These are phyloP conservation scores for Prinsepia uniflora DNA, from an alignment of 306 rosid genomes.

Conservation along the genomic window DNA sequence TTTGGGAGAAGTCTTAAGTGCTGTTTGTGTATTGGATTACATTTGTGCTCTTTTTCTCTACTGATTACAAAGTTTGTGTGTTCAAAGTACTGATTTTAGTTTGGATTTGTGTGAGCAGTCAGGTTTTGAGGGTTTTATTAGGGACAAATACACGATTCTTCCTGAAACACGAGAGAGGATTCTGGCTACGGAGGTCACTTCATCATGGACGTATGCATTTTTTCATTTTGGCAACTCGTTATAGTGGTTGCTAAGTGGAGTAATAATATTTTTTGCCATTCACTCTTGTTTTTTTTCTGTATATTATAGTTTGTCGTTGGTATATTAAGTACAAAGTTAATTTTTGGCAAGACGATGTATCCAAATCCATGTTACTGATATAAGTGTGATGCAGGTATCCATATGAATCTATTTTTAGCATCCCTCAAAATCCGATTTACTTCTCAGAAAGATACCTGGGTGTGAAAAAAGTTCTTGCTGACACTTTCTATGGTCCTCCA, in stretches of 20 bases:
- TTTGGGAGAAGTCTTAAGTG: neutral
- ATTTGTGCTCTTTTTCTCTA: constrained; percentile 13
- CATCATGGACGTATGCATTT: constrained; percentile 63
- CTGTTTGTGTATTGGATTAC: neutral
- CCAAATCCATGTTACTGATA: constrained; percentile 17
- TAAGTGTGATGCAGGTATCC: constrained; percentile 58
- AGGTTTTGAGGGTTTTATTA: constrained; percentile 80
- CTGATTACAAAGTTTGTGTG: constrained; percentile 2
- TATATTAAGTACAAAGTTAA: neutral
- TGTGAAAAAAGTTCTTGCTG: constrained; percentile 56
- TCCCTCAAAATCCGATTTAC: constrained; percentile 60
- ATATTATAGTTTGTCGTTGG: neutral
- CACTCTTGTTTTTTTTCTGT: neutral
- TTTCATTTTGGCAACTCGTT: neutral
- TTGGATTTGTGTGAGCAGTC: constrained; percentile 50
- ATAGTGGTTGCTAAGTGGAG: neutral
- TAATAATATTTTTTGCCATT: neutral
- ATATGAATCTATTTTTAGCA: constrained; percentile 46
- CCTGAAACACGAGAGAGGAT: constrained; percentile 91
- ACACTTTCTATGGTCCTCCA: constrained; percentile 78
- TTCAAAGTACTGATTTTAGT: constrained; percentile 3
- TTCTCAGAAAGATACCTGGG: constrained; percentile 59
- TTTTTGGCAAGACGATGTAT: constrained; percentile 21
- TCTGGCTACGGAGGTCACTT: constrained; percentile 84
- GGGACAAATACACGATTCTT: constrained; percentile 82